Evolutionary conservation across 176 grass and related monocot species (phyloP).

Genomic region (Avena insularis): DNA sequence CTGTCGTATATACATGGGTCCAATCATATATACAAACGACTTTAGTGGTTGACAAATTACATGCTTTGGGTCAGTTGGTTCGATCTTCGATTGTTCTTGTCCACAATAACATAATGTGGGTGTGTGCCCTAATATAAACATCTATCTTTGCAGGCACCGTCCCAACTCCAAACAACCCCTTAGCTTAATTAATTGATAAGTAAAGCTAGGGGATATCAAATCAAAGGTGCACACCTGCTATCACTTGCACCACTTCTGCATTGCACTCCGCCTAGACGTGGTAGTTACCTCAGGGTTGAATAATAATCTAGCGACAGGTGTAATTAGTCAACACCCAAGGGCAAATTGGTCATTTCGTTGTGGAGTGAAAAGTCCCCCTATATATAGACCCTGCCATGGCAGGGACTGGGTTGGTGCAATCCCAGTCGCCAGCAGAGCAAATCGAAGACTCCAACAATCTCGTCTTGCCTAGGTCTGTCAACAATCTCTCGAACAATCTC

Average conservation of each 20-base stretch:
- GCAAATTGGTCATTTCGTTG: constrained; percentile 44
- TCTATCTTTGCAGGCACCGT: background rate
- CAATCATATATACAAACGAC: constrained; percentile 44
- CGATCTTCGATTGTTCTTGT: constrained; percentile 29
- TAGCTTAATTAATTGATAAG: background rate
- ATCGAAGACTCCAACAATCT: background rate
- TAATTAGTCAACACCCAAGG: constrained; percentile 28
- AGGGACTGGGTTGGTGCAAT: constrained; percentile 39
- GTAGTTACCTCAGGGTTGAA: background rate
- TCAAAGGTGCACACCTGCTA: constrained; percentile 18
- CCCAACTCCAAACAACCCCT: constrained; percentile 25
- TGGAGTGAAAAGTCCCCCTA: constrained; percentile 17
- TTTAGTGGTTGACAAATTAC: constrained; percentile 87
- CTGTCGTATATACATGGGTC: constrained; percentile 1
- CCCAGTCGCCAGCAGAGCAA: constrained; percentile 28
- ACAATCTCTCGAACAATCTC: background rate
- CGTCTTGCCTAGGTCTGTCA: constrained; percentile 25
- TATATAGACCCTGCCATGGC: constrained; percentile 28
- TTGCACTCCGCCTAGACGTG: background rate
- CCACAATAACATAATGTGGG: background rate
- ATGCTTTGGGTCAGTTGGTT: constrained; percentile 49
- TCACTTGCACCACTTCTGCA: background rate
- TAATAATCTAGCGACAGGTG: background rate
- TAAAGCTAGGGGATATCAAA: background rate
- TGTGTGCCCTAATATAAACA: constrained; percentile 21